Base-by-base conservation (phyloP, 2,329 filamentous ascomycete genomes). In the Fusarium tuaranense region DNA sequence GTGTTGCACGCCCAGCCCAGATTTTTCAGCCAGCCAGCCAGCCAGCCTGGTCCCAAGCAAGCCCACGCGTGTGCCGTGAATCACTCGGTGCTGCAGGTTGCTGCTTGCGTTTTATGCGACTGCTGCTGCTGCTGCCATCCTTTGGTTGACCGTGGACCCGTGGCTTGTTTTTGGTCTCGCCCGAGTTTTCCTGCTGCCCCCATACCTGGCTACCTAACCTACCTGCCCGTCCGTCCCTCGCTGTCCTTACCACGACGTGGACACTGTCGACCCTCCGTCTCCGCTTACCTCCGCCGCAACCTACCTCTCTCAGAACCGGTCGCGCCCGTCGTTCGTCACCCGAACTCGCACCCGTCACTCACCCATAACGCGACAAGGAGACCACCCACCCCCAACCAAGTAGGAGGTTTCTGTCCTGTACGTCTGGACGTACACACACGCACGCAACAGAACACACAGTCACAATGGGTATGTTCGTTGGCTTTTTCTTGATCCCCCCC, bases 21-120 rank as follows among this genome's bases (percentile, higher is more conserved):
- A 22, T 30, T 63, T 48, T 36, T 63, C 34, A 36, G 34, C 34
- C 34, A 36, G 34, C 34, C 32, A 34, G 59, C 41, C 60, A 44
- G 59, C 63, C 38, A 59, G 65, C 62, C 68, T 38, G 71, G 67
- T 63, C 70, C 65, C 44, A 64, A n/a, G 41, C 71, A 69, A 70
- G 70, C 64, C 72, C 62, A 67, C 70, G 65, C 71, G 36, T 36
- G 53, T 38, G 41, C 67, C 76, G 64, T 73, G 72, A 78, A 78
- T 78, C 70, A 76, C 70, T 60, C 65, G 22, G 69, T 74, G 69
- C 69, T 75, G 69, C 70, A 74, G 67, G 59, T 27, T 79, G 78
- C 77, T 81, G 78, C 78, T 80, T 80, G 78, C 77, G 73, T 69
- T 80, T 77, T 76, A 81, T 79, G 80, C 80, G 79, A 81, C 73